These are phyloP conservation scores for Inga laurina DNA, from an alignment of 306 rosid species.

Conservation along the genomic window DNA sequence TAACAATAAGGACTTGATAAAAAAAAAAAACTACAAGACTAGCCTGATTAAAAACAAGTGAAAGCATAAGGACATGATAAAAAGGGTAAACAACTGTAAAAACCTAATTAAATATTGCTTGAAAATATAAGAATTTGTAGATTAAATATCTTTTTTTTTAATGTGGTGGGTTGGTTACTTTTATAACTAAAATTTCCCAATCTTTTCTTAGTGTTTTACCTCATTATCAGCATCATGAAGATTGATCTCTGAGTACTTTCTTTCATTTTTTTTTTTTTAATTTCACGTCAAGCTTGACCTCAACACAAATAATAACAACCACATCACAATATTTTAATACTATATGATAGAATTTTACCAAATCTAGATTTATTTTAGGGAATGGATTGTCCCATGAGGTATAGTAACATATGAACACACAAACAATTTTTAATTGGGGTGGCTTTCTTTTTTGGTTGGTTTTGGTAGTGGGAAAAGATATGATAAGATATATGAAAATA, in stretches of 20 bases:
- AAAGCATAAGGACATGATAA: too few relatives aligned
- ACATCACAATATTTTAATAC: not conserved
- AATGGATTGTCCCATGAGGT: not conserved
- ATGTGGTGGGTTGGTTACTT: not conserved
- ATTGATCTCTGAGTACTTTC: conserved; percentile 1
- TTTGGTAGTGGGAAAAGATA: conserved; percentile 40
- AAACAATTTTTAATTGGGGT: conserved; percentile 8
- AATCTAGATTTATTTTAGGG: not conserved
- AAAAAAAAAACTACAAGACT: too few relatives aligned
- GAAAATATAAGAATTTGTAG: too few relatives aligned
- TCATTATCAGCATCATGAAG: not conserved
- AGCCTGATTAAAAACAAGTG: too few relatives aligned
- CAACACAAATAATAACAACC: not conserved
- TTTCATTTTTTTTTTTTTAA: conserved; percentile 8
- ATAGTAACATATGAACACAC: not conserved
- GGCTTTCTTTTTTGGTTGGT: conserved; percentile 10
- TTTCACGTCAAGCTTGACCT: not conserved
- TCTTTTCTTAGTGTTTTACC: not conserved
- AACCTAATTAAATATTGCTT: too few relatives aligned
- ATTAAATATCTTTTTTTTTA: not conserved
- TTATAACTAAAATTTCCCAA: not conserved
- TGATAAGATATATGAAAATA: conserved; percentile 37
- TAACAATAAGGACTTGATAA: too few relatives aligned
- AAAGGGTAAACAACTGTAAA: too few relatives aligned
- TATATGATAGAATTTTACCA: not conserved